Base-by-base conservation (phyloP, 768 basidiomycete species). In the Lanmaoa pseudosensibilis region DNA sequence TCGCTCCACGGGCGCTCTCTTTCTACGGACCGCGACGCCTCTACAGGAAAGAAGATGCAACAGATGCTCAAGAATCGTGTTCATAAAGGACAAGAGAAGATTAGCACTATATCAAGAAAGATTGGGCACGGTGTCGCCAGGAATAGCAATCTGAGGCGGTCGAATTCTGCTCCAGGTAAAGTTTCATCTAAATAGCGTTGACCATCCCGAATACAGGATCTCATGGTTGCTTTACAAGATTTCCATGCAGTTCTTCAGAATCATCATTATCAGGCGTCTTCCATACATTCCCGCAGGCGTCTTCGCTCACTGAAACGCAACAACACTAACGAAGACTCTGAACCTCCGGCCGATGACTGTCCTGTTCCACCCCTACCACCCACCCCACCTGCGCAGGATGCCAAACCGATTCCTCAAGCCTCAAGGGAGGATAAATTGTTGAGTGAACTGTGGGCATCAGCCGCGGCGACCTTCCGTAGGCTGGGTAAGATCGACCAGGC, bases 401-500 rank as follows among this genome's bases (percentile, higher is more conserved):
- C 63, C 68, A 55, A 68, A 62, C 54, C 73, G 51, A 63, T 73
- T 36, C 71, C 55, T 62, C 72, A 51, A 4, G 78, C 77, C 19
- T 77, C 79, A 23, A 87, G 86, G 59, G 83, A 85, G 52, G 82
- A 83, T 39, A 76, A 85, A 25, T 73, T 97, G 30, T 75, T 97
- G 56, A 90, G 88, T 55, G 86, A 93, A 62, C 74, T 98, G 8
- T 99, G 97, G 97, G 74, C 97, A 6, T 92, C 93, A 82, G 90
- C 88, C 8, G 92, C 96, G 1, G 94, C 97, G 16, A 97, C 92
- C 0, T 98, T 98, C 76, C 79, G 97, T 45, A 77, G 97, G 56
- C 75, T 90, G 52, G 92, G 92, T 12, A 94, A 94, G 74, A 81
- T 92, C 52, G 95, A 97, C 56, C 92, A 98, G 64, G 87, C 91